phyloP scores from a whole-genome alignment of 2,329 filamentous ascomycete genomes.

The Annulohypoxylon truncatum region DNA sequence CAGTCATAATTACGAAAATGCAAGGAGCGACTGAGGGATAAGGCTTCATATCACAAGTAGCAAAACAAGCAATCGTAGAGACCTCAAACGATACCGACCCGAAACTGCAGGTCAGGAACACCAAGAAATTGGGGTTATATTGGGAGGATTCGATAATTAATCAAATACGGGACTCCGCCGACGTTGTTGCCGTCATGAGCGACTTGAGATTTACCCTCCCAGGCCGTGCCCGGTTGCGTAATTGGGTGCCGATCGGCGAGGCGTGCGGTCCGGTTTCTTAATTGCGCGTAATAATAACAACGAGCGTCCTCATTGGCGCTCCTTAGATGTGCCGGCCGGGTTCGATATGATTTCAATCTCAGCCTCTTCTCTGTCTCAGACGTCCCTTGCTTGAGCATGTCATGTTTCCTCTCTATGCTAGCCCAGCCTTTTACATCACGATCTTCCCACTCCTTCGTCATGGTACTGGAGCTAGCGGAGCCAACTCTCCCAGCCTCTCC shows the following conservation, averaged over 20 bases:
- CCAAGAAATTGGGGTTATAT: neutral
- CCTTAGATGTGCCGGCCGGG: constrained; percentile 18
- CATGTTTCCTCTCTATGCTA: constrained; percentile 10
- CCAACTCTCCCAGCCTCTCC: constrained; percentile 12
- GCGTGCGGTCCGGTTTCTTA: constrained; percentile 20
- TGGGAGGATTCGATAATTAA: constrained; percentile 14
- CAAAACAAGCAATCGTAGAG: neutral
- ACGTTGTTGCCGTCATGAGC: constrained; percentile 34
- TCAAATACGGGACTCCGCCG: constrained; percentile 17
- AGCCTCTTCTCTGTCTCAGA: constrained; percentile 26
- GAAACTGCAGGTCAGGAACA: constrained; percentile 5
- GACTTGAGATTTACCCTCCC: constrained; percentile 26
- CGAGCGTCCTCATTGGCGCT: constrained; percentile 29
- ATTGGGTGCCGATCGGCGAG: constrained; percentile 34
- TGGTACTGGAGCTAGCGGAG: neutral
- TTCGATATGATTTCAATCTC: constrained; percentile 21
- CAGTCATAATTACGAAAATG: neutral
- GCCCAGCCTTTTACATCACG: constrained; percentile 29
- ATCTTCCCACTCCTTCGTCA: neutral
- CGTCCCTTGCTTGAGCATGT: constrained; percentile 17
- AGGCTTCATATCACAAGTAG: constrained; percentile 8
- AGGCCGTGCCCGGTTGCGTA: constrained; percentile 34
- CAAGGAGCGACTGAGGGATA: neutral
- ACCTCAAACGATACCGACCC: neutral
- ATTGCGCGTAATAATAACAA: constrained; percentile 22